Conservation (phyloP, 768 basidiomycete genomes). For the Suillus tomentosus region DNA sequence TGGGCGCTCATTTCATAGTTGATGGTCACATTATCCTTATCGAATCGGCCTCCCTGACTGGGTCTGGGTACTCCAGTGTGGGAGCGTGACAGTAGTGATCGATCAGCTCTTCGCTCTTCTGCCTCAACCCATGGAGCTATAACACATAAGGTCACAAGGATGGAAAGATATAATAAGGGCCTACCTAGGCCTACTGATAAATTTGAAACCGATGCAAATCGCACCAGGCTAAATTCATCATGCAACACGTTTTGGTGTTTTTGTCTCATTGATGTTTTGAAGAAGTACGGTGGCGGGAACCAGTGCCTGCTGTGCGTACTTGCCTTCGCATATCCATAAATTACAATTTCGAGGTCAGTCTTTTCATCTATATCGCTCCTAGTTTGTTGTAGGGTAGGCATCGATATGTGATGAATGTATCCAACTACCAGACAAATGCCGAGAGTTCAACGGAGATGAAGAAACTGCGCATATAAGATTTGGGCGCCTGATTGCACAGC, state of each 20-base stretch:
- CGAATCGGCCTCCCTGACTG: not conserved
- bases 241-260: not conserved
- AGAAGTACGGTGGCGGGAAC: not conserved
- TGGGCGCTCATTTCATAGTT: not conserved
- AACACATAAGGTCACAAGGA: not conserved
- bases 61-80: not conserved
- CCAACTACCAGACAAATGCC: not conserved
- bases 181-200: not conserved
- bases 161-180: not conserved
- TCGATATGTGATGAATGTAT: not conserved
- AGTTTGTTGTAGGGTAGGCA: not conserved
- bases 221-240: not conserved
- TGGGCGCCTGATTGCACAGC: not conserved
- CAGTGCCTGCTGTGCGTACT: not conserved
- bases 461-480: not conserved
- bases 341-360: not conserved
- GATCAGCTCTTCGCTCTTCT: not conserved
- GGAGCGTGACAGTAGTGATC: not conserved
- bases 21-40: not conserved
- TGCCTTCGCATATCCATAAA: not conserved
- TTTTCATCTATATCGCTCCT: not conserved
- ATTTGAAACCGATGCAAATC: not conserved
- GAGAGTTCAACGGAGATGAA: not conserved
- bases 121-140: not conserved
- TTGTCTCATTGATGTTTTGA: not conserved